Base-by-base conservation (phyloP, 768 basidiomycete species). In the Termitomyces sp. region DNA sequence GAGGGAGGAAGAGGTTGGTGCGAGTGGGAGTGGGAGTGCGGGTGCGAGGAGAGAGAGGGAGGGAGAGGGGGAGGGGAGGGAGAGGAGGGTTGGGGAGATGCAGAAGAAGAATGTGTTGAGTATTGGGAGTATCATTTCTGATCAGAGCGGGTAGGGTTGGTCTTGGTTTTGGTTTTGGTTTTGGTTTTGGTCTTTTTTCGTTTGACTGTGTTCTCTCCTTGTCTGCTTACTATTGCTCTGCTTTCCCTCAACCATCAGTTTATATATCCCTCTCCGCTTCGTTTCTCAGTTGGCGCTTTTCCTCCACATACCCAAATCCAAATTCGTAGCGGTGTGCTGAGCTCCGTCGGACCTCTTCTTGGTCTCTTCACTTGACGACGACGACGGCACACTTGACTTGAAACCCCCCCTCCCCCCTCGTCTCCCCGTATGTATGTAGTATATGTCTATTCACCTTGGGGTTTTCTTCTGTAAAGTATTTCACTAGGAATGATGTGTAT, bases 111-210 rank as follows among this genome's bases (percentile, higher is more conserved):
- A 85, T 62, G 80, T 78, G 55, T 65, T 88, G 71, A 86, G 84
- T 63, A 88, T 88, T 60, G 84, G 84, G 55, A 86, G 83, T 63
- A 88, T 88, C 56, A 86, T 87, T 55, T 85, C 83, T 7, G 58
- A 62, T 36, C 55, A 58, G 49, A 48, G 47, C 32, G 20, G 0
- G 22, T 50, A 50, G 49, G 12, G 46, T 29, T 27, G 13, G 13
- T 43, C 22, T 3, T 22, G 0, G 20, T 22, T 26, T 46, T 27
- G 16, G 4, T 31, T 20, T 47, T n/a, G 26, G 16, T 29, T 29
- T 29, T n/a, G 7, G 24, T 46, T 24, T 16, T 46, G 8, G 10
- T 18, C 10, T 20, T 31, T n/a, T 7, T 18, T 2, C n/a, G n/a
- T n/a, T 18, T n/a, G 2, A 9, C 14, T 9, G 27, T n/a, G 5